Conservation (phyloP, 495 filamentous ascomycete species). For the Sordaria brevicollis region DNA sequence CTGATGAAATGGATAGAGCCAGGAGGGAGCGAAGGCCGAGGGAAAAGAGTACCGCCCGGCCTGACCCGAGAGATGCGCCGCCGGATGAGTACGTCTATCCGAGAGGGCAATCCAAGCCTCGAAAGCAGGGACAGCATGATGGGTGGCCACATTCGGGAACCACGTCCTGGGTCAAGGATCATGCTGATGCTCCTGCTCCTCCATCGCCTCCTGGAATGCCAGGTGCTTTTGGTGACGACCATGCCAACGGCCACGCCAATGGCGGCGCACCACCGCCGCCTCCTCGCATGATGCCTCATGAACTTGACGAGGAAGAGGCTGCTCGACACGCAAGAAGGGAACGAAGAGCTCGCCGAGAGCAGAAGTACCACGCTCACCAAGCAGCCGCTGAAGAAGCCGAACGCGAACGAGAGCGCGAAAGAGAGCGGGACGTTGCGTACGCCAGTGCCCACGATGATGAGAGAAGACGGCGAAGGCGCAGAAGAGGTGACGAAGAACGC, state of each 20-base stretch:
- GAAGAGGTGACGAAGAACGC: not conserved
- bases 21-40: conserved; percentile 5
- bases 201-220: conserved; percentile 17
- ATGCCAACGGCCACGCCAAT: conserved; percentile 8
- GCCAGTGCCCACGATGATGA: not conserved
- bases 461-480: not conserved
- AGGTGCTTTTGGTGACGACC: conserved; percentile 27
- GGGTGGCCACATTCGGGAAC: conserved; percentile 47
- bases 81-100: conserved; percentile 35
- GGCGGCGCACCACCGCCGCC: not conserved
- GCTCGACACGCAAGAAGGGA: conserved; percentile 33
- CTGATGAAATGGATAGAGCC: not conserved
- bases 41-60: conserved; percentile 10
- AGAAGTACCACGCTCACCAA: conserved; percentile 29
- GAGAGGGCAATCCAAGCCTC: conserved; percentile 20
- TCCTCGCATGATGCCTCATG: conserved; percentile 22
- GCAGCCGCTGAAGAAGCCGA: conserved; percentile 32
- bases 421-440: conserved; percentile 5
- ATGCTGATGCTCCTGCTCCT: conserved; percentile 45
- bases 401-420: conserved; percentile 12
- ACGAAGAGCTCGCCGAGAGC: conserved; percentile 15
- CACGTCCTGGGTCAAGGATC: conserved; percentile 50
- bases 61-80: conserved; percentile 21
- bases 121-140: conserved; percentile 25
- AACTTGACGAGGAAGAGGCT: conserved; percentile 33